A percentile compares a stretch with the other conserved stretches of the same genome.
phyloP scores from a whole-genome alignment of 805 yeast species.

The Lipomyces orientalis region DNA sequence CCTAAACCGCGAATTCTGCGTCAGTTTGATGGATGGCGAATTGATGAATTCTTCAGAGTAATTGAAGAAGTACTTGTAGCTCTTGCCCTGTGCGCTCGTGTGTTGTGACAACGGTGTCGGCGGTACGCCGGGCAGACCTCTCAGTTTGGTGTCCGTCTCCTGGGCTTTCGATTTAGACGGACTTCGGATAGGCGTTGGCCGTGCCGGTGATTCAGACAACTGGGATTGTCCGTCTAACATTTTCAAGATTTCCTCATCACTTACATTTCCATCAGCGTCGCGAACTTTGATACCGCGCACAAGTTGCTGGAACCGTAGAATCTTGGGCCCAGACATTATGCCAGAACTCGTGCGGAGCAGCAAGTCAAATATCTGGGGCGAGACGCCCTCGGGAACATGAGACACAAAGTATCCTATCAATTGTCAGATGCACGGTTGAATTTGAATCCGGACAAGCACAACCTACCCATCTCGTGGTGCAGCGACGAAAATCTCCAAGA shows the following conservation, averaged over 20 bases:
- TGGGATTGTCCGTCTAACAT: not conserved
- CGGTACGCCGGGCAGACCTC: slow-evolving; percentile 26
- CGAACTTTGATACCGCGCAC: slow-evolving; percentile 17
- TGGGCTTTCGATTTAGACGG: slow-evolving; percentile 20
- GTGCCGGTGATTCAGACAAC: not conserved
- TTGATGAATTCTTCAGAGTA: slow-evolving; percentile 11
- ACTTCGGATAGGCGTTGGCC: slow-evolving; percentile 21
- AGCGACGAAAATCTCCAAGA: slow-evolving; percentile 64
- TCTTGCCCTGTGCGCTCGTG: not conserved
- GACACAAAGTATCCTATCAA: slow-evolving; percentile 52
- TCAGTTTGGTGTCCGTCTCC: slow-evolving; percentile 43
- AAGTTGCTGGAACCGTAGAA: slow-evolving; percentile 17
- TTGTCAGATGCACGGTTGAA: not conserved
- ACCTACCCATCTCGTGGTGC: slow-evolving; percentile 64
- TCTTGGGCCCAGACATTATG: slow-evolving; percentile 43
- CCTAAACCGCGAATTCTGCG: slow-evolving; percentile 16
- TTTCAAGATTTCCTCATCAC: slow-evolving; percentile 54
- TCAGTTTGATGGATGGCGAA: slow-evolving; percentile 1
- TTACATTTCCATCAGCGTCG: slow-evolving; percentile 46
- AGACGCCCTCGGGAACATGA: slow-evolving; percentile 54
- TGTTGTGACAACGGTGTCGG: slow-evolving; percentile 13
- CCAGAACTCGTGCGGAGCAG: slow-evolving; percentile 48
- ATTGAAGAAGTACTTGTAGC: slow-evolving; percentile 10
- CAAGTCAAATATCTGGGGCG: slow-evolving; percentile 27
- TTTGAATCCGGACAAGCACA: not conserved